phyloP scores from a whole-genome alignment of 1,139 yeast species.

The Yamadazyma blattariae region DNA sequence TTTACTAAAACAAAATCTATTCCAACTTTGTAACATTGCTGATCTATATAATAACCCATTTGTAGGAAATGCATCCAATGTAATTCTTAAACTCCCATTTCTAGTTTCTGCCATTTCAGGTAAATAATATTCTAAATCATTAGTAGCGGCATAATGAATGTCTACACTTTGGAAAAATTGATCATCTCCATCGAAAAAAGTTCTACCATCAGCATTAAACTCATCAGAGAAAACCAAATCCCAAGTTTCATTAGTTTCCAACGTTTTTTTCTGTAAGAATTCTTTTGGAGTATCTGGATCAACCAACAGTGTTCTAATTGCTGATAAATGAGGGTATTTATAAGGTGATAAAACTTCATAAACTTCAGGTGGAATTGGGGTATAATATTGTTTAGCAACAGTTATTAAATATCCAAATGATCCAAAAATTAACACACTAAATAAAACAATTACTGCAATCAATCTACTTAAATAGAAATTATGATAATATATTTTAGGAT shows the following conservation, averaged over 20 bases:
- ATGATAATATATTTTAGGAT: conserved; percentile 12
- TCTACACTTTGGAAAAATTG: conserved; percentile 30
- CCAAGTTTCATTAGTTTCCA: conserved; percentile 19
- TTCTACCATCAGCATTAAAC: conserved; percentile 29
- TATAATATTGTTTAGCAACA: conserved; percentile 8
- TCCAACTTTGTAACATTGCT: conserved; percentile 33
- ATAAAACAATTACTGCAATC: conserved; percentile 11
- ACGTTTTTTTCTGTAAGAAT: conserved; percentile 11
- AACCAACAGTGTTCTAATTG: conserved; percentile 22
- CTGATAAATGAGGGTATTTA: conserved; percentile 20
- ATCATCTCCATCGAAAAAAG: conserved; percentile 29
- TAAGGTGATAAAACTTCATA: conserved; percentile 16
- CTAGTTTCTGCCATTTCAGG: conserved; percentile 28
- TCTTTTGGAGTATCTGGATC: conserved; percentile 28
- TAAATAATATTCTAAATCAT: conserved; percentile 30
- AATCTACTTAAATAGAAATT: conserved; percentile 11
- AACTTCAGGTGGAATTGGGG: conserved; percentile 13
- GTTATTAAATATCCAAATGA: conserved; percentile 14
- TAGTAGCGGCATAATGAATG: conserved; percentile 28
- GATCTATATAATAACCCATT: conserved; percentile 25
- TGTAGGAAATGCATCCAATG: conserved; percentile 22
- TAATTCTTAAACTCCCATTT: conserved; percentile 23
- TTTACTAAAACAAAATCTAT: conserved; percentile 27
- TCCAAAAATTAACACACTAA: conserved; percentile 14
- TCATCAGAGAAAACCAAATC: conserved; percentile 30